Evolutionary conservation across 768 basidiomycete species (phyloP).

Genomic region (Daedaleopsis nitida): DNA sequence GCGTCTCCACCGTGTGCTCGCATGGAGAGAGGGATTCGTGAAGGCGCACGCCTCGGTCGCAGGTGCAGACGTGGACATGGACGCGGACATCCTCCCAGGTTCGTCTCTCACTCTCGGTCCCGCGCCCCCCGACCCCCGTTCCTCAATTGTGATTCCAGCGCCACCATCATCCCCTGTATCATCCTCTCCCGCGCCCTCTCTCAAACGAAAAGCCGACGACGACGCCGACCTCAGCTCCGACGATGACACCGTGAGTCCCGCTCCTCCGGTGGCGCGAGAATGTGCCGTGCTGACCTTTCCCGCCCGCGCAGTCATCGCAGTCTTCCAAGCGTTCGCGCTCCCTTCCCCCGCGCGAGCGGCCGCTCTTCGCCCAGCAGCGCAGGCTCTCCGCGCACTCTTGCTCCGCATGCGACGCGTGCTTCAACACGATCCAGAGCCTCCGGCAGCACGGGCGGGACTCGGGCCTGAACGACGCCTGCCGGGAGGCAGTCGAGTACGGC

Average conservation of each 20-base stretch:
- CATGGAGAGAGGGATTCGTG: constrained; percentile 66
- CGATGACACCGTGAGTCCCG: constrained; percentile 42
- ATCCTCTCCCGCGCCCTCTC: constrained; percentile 36
- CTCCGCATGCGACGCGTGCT: constrained; percentile 73
- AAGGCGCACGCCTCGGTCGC: constrained; percentile 31
- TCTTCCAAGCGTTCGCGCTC: constrained; percentile 60
- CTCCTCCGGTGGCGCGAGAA: neutral
- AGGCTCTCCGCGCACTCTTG: constrained; percentile 59
- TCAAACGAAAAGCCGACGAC: constrained; percentile 51
- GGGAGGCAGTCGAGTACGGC: constrained; percentile 71
- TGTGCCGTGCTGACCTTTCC: constrained; percentile 1
- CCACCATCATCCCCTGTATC: constrained; percentile 15
- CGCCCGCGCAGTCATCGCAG: constrained; percentile 47
- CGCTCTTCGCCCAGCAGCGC: constrained; percentile 33
- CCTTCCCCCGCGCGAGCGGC: constrained; percentile 23
- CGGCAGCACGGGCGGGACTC: constrained; percentile 60
- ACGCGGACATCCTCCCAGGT: constrained; percentile 45
- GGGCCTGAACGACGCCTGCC: constrained; percentile 67
- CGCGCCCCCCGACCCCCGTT: constrained; percentile 1
- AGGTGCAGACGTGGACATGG: constrained; percentile 30
- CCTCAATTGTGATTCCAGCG: constrained; percentile 1
- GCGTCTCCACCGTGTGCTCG: constrained; percentile 67
- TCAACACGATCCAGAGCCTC: constrained; percentile 59
- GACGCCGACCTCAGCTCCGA: constrained; percentile 34
- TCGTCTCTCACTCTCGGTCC: constrained; percentile 24